Base-by-base conservation (phyloP, 139 green algal species). In the Deuterostichococcus epilithicus region DNA sequence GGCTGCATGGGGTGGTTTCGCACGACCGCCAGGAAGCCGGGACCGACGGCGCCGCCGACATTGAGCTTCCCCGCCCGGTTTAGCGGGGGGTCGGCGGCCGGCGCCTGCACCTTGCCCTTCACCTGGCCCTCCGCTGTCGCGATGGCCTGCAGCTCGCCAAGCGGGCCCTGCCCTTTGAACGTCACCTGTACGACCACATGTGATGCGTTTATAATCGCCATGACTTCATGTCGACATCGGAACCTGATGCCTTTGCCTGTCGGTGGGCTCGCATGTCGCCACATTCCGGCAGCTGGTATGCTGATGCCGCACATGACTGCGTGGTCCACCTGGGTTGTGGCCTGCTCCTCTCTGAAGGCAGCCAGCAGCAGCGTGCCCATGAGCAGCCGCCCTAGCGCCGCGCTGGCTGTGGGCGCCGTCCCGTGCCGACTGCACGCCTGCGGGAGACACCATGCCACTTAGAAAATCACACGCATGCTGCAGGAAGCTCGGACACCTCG, bases 331-430 rank as follows among this genome's bases (percentile, higher is more conserved):
- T 90, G 85, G 5, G 79, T 86, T 22, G 68, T 84, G 65, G 93
- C 89, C 6, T 80, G 89, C 44, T 96, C 89, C 58, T 91, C 92
- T 3, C 88, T 86, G 84, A 94, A 97, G 33, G 80, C 80, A 32
- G 85, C 88, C 80, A 98, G 89, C 2, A 98, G 86, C 42, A 96
- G 71, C 5, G 90, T 89, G 23, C 91, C 92, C 37, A 96, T 76
- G 32, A 98, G 78, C 0, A 89, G 81, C 3, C 94, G 78, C 0
- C 94, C 94, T 23, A 98, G 76, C 37, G 94, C 94, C 6, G 90
- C 92, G 59, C 86, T 92, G 18, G 94, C 92, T 30, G 94, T 97
- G 45, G 94, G 92, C 25, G 91, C 86, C 26, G 91, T 94, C 18
- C 85, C n/a, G 63, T 85, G 78, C 15, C 77, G 76, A 10, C 22